phyloP scores from a whole-genome alignment of 192 early-diverging fungal genomes.

The Podochytrium sp. region DNA sequence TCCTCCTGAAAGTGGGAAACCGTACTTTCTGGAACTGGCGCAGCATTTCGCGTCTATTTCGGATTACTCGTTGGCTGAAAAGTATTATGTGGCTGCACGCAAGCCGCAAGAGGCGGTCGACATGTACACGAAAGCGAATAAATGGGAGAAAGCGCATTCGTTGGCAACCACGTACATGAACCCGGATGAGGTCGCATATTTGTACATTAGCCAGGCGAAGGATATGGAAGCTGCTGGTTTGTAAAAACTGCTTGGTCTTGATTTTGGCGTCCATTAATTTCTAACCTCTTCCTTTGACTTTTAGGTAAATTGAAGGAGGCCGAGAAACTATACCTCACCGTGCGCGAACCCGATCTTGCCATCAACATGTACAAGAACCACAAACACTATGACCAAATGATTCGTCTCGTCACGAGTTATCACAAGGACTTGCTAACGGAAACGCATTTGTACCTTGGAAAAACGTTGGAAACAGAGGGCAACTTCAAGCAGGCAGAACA shows the following conservation, averaged over 20 bases:
- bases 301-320: constrained; percentile 64
- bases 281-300: not conserved
- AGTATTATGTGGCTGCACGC: constrained; percentile 60
- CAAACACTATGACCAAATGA: constrained; percentile 71
- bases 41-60: constrained; percentile 53
- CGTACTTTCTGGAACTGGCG: constrained; percentile 57
- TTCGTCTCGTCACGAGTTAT: constrained; percentile 60
- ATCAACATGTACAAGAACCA: constrained; percentile 76
- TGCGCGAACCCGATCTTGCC: constrained; percentile 65
- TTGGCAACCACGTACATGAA: constrained; percentile 65
- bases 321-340: constrained; percentile 65
- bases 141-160: constrained; percentile 67
- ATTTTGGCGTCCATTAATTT: constrained; percentile 1
- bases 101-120: constrained; percentile 67
- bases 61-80: constrained; percentile 56
- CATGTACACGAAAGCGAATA: constrained; percentile 62
- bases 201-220: constrained; percentile 64
- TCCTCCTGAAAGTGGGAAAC: constrained; percentile 52
- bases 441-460: constrained; percentile 65
- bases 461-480: constrained; percentile 64
- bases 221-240: constrained; percentile 59
- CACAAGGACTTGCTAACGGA: constrained; percentile 66
- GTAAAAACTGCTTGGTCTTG: constrained; percentile 8
- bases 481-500: constrained; percentile 67
- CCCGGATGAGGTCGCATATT: constrained; percentile 56